Evolutionary conservation across 169 alveolate genomes (phyloP), one percentile per base, ranked within the genome.

Genomic region (Perkinsus marinus): DNA sequence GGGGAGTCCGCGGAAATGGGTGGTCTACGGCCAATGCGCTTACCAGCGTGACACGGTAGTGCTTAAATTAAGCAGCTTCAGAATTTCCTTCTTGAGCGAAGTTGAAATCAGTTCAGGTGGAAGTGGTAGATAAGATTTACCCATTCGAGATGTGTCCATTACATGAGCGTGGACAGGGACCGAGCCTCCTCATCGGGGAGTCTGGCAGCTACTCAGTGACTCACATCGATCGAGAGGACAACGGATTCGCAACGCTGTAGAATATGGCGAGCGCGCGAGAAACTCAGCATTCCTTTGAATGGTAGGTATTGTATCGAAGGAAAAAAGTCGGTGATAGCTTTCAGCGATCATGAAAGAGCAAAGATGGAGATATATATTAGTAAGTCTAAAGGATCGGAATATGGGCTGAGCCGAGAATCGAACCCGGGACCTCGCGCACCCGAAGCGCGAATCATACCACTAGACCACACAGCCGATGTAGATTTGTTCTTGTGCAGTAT

Each of bases 361-460:
- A 57, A 16, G 79, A 57, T 57, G 79, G 79, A 57, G 22, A 16
- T 26, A 2, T 57, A 13, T 16, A 57, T 57, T 30, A 57, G 79
- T 57, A 57, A 16, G 79, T 19, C 22, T 13, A 30, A 19, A 57
- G 3, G 9, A 13, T 2, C 79, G 34, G 79, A 57, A 57, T 13
- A 57, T 57, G 79, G 79, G 79, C 79, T 57, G 79, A 57, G 79
- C 79, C 79, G 79, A 57, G 79, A 57, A 57, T 57, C 79, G 79
- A 57, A 57, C 79, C 79, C 79, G 79, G 79, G 79, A 57, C 79
- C 79, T 57, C 79, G 79, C 79, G 79, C 79, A 57, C 79, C 79
- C 79, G 79, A 57, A 57, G 79, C 79, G 79, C 79, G 79, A 57
- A 57, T 57, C 79, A 57, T 57, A 57, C 79, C 79, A 57, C 79